Evolutionary conservation across 2,329 filamentous ascomycete genomes (phyloP).

Genomic region (Zymoseptoria passerinii): DNA sequence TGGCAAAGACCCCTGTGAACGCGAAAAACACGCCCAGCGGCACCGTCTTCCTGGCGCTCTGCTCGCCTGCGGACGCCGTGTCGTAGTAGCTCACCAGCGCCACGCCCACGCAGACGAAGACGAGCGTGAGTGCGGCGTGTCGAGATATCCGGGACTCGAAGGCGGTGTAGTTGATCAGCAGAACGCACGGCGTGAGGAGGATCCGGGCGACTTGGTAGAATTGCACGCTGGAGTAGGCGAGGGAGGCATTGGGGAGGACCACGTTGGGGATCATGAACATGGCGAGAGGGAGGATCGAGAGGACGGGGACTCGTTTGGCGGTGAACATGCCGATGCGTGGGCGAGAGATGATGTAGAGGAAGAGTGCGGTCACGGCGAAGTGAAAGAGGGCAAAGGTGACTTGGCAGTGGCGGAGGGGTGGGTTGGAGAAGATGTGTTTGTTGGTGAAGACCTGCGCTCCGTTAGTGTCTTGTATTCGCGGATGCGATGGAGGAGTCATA

Average conservation of each 20-base stretch:
- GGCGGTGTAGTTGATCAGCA: conserved; percentile 55
- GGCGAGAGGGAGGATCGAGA: conserved; percentile 55
- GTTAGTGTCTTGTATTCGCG: neutral
- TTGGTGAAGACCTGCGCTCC: conserved; percentile 56
- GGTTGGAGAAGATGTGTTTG: conserved; percentile 60
- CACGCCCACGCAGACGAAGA: conserved; percentile 56
- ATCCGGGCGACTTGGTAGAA: conserved; percentile 65
- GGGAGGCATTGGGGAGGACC: conserved; percentile 58
- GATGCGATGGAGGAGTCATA: neutral
- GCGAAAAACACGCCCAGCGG: conserved; percentile 56
- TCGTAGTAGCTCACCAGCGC: conserved; percentile 62
- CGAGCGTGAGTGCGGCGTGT: conserved; percentile 46
- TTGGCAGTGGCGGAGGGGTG: conserved; percentile 53
- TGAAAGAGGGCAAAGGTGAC: conserved; percentile 61
- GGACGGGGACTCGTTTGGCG: conserved; percentile 47
- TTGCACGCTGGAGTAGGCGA: conserved; percentile 59
- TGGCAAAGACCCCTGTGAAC: conserved; percentile 55
- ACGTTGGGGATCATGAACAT: conserved; percentile 61
- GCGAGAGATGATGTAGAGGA: conserved; percentile 54
- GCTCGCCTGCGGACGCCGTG: conserved; percentile 40
- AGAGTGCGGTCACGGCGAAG: conserved; percentile 57
- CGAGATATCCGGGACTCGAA: conserved; percentile 50
- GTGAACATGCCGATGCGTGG: conserved; percentile 52
- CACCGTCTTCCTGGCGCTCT: conserved; percentile 45
- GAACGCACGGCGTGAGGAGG: conserved; percentile 57